Percentiles rank a stretch among this genome's conserved stretches.
Conservation (phyloP, 2,329 filamentous ascomycete species). For the Clonostachys sp. region DNA sequence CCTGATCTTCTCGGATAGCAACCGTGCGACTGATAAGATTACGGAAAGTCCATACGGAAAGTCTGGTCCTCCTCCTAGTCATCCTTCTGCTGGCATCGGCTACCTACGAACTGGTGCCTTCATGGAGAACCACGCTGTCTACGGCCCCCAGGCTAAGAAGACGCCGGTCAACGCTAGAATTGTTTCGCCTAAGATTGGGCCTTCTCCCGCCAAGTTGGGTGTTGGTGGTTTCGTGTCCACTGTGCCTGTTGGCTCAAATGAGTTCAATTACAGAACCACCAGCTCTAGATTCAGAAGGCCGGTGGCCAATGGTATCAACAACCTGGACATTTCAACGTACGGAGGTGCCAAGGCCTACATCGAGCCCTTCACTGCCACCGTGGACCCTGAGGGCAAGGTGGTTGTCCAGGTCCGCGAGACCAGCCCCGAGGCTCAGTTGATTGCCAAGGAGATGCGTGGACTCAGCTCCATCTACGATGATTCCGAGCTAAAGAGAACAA, state of each 20-base stretch:
- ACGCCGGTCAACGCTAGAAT: conserved; percentile 46
- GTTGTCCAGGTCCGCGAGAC: conserved; percentile 36
- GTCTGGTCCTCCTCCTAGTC: conserved; percentile 52
- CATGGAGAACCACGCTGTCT: conserved; percentile 56
- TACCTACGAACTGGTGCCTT: conserved; percentile 53
- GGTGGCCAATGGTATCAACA: conserved; percentile 25
- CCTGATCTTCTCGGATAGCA: conserved; percentile 9
- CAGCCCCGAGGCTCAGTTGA: conserved; percentile 27
- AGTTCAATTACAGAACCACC: conserved; percentile 23
- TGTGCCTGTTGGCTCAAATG: conserved; percentile 32
- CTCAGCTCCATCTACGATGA: conserved; percentile 22
- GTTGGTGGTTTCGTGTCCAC: conserved; percentile 49
- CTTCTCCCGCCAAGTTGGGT: conserved; percentile 37
- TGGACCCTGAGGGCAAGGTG: conserved; percentile 47
- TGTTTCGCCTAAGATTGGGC: conserved; percentile 33
- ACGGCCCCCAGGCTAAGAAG: conserved; percentile 50
- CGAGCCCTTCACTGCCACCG: conserved; percentile 32
- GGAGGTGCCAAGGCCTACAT: conserved; percentile 54
- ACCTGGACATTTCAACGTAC: conserved; percentile 37
- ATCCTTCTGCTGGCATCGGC: conserved; percentile 58
- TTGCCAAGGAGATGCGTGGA: conserved; percentile 41
- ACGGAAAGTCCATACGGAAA: conserved; percentile 39
- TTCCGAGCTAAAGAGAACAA: conserved; percentile 9
- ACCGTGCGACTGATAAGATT: neutral
- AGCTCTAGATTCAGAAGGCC: conserved; percentile 1